Evolutionary conservation across 208 protist species (phyloP).

Genomic region (Leptomonas seymouri): DNA sequence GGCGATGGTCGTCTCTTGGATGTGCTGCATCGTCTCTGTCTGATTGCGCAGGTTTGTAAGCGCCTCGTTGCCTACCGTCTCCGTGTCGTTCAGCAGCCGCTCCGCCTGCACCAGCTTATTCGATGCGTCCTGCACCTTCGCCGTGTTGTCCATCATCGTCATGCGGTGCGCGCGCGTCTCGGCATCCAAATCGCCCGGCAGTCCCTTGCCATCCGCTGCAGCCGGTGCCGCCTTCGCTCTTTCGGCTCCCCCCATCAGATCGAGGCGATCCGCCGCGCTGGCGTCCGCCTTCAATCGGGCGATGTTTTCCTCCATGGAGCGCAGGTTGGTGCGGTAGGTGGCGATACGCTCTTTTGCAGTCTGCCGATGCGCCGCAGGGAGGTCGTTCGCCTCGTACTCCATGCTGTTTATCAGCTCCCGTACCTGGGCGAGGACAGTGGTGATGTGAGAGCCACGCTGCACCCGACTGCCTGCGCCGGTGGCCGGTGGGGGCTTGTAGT

Average conservation of each 20-base stretch:
- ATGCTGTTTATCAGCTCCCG: conserved; percentile 70
- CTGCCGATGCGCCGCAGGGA: conserved; percentile 48
- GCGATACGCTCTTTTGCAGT: conserved; percentile 45
- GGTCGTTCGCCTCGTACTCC: conserved; percentile 76
- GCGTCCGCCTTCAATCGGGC: conserved; percentile 42
- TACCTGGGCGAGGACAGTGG: conserved; percentile 40
- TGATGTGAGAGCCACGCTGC: conserved; percentile 41
- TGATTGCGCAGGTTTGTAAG: conserved; percentile 63
- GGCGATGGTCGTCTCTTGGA: conserved; percentile 61
- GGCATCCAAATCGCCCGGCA: conserved; percentile 43
- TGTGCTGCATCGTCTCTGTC: conserved; percentile 71
- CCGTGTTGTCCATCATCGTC: conserved; percentile 81
- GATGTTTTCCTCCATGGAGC: conserved; percentile 48
- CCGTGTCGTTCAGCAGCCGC: conserved; percentile 68
- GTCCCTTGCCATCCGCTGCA: not conserved
- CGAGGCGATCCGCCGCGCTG: conserved; percentile 55
- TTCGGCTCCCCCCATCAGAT: conserved; percentile 43
- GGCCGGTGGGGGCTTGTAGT: conserved; percentile 54
- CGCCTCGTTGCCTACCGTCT: conserved; percentile 59
- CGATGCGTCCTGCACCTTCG: conserved; percentile 62
- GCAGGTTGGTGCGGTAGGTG: conserved; percentile 43
- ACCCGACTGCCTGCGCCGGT: conserved; percentile 61
- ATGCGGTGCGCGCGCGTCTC: conserved; percentile 52
- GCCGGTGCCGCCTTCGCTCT: conserved; percentile 2
- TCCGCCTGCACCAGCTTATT: conserved; percentile 58